Evolutionary conservation across 331 rosid species (phyloP).

Genomic region (Erythrophleum ivorense): DNA sequence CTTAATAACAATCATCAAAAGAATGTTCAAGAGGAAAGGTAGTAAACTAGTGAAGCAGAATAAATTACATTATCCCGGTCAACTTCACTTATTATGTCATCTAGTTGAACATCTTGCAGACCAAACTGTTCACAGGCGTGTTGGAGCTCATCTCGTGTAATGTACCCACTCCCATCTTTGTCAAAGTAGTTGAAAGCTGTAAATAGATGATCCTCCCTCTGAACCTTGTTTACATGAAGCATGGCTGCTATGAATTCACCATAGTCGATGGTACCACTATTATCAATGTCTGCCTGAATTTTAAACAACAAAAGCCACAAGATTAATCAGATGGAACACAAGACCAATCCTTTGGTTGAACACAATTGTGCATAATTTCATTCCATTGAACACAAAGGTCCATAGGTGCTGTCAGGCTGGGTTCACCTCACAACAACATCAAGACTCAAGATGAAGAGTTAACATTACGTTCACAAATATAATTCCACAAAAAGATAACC

Average conservation of each 20-base stretch:
- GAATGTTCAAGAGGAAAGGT: conserved; percentile 5
- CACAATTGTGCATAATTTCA: conserved; percentile 8
- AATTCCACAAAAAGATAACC: neutral
- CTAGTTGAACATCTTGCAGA: conserved; percentile 63
- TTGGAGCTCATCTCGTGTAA: conserved; percentile 85
- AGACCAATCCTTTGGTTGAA: conserved; percentile 13
- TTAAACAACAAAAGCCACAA: conserved; percentile 30
- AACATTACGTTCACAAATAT: neutral
- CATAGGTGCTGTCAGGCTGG: neutral
- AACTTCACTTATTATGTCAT: conserved; percentile 76
- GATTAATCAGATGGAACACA: conserved; percentile 32
- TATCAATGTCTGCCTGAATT: conserved; percentile 81
- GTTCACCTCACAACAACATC: neutral
- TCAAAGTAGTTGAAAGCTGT: conserved; percentile 87
- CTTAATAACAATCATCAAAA: neutral
- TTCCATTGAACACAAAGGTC: neutral
- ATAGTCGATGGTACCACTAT: conserved; percentile 92
- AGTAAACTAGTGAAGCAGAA: neutral
- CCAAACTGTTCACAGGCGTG: conserved; percentile 84
- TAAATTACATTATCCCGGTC: conserved; percentile 76
- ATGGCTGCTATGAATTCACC: conserved; percentile 92
- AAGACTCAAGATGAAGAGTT: neutral
- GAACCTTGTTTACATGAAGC: conserved; percentile 85
- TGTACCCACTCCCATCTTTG: conserved; percentile 91
- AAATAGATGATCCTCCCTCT: conserved; percentile 85